Base-by-base conservation (phyloP, 495 filamentous ascomycete species). In the Aspergillus cavernicola region DNA sequence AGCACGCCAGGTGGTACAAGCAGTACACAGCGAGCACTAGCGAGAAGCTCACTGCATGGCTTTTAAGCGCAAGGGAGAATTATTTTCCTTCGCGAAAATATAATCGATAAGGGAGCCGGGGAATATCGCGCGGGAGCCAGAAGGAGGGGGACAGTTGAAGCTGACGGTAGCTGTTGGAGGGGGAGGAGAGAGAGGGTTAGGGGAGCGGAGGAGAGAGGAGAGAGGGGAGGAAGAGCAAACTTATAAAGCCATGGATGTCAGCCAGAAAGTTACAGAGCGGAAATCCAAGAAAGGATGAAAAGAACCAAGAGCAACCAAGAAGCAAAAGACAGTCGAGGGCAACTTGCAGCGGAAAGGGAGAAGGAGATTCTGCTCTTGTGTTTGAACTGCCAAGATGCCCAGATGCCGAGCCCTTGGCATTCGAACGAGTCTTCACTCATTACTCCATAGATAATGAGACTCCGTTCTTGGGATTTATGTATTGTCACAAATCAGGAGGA, bases 321-420 rank as follows among this genome's bases (percentile, higher is more conserved):
- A n/a, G n/a, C n/a, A n/a, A n/a, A 45, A 52, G 43, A 24, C 22
- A 24, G 59, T 56, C 50, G 48, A 56, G 53, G 33, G 49, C 33
- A 49, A 45, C 16, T 18, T 43, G 47, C 58, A 64, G 67, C 64
- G 60, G 65, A 65, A 61, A 59, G 62, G 53, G 57, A 47, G 39
- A 52, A 28, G 56, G 18, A 41, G 46, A 22, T 53, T 52, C 58
- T 60, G 41, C 58, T 59, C 53, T 57, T 64, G 67, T 63, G 55
- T 48, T 56, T 20, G 62, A n/a, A n/a, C 61, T 63, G 71, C 71
- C 71, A 74, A 74, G 71, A 52, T 62, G 71, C 71, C 69, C 65
- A 72, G 71, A 61, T 67, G 69, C 71, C 69, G 68, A 73, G 69
- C 60, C 62, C 71, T 74, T 71, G 69, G 71, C 68, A 67, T 66